Conservation (phyloP, 2,329 filamentous ascomycete genomes). For the Claviceps fusiformis region DNA sequence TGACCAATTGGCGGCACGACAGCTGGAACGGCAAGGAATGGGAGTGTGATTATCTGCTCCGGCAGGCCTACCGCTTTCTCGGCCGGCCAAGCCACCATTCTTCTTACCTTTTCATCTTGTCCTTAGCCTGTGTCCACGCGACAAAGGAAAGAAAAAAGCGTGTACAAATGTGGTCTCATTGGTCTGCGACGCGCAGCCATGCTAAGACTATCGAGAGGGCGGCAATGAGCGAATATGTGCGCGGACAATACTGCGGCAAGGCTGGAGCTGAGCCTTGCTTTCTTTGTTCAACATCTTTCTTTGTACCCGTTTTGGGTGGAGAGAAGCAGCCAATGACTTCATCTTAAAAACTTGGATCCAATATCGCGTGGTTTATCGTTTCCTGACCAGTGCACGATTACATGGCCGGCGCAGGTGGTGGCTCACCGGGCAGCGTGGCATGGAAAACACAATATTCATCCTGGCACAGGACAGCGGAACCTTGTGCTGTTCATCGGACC, state of each 20-base stretch:
- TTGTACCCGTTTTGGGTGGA: neutral
- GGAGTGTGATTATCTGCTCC: slow-evolving; percentile 1
- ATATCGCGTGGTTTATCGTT: neutral
- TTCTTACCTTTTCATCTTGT: neutral
- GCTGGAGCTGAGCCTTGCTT: neutral
- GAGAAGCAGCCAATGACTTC: neutral
- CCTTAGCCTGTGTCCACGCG: neutral
- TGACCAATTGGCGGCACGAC: neutral
- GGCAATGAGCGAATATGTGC: neutral
- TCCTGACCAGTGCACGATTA: neutral
- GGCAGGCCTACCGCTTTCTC: slow-evolving; percentile 4
- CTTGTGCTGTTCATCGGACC: neutral
- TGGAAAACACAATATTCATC: neutral
- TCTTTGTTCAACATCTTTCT: neutral
- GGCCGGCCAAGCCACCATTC: slow-evolving; percentile 2
- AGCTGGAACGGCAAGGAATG: neutral
- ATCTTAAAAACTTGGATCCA: neutral
- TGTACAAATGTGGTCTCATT: neutral
- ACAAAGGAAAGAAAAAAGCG: too few relatives aligned
- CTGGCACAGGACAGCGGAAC: neutral
- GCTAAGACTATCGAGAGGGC: neutral
- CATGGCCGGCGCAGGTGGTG: neutral
- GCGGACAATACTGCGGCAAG: neutral
- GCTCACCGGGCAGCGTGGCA: neutral
- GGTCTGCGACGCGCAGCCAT: neutral